Conservation (phyloP, 2,329 filamentous ascomycete genomes). For the Elsinoe batatas region DNA sequence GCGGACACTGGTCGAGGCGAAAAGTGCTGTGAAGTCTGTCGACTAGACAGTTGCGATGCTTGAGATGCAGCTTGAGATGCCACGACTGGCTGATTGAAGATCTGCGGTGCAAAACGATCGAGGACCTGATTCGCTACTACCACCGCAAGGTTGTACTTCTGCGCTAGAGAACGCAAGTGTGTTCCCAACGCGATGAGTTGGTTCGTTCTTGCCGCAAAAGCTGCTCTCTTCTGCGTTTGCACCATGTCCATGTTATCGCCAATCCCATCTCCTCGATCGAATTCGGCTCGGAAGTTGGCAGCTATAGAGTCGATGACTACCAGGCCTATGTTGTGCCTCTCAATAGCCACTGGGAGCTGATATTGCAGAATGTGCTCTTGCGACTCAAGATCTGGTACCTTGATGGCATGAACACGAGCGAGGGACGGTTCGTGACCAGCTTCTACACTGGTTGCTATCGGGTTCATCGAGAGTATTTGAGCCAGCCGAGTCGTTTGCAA, state of each 20-base stretch:
- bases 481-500: conserved; percentile 71
- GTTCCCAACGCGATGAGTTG: conserved; percentile 71
- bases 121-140: conserved; percentile 94
- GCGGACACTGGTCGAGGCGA: background rate
- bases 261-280: conserved; percentile 44
- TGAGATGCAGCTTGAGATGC: background rate
- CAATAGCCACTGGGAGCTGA: conserved; percentile 78
- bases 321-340: conserved; percentile 66
- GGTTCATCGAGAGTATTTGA: conserved; percentile 65
- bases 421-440: conserved; percentile 50
- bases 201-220: conserved; percentile 62
- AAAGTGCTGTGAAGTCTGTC: background rate
- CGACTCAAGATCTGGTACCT: conserved; percentile 79
- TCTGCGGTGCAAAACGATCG: conserved; percentile 57
- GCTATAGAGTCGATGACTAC: conserved; percentile 85
- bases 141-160: conserved; percentile 64
- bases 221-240: conserved; percentile 15
- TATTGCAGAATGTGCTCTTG: conserved; percentile 93
- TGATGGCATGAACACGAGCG: conserved; percentile 67
- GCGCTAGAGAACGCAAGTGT: conserved; percentile 65
- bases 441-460: conserved; percentile 42
- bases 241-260: conserved; percentile 5
- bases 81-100: background rate
- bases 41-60: conserved; percentile 4
- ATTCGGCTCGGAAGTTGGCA: conserved; percentile 91